Conservation (phyloP, 495 filamentous ascomycete species). For the Daldinia concentrica region DNA sequence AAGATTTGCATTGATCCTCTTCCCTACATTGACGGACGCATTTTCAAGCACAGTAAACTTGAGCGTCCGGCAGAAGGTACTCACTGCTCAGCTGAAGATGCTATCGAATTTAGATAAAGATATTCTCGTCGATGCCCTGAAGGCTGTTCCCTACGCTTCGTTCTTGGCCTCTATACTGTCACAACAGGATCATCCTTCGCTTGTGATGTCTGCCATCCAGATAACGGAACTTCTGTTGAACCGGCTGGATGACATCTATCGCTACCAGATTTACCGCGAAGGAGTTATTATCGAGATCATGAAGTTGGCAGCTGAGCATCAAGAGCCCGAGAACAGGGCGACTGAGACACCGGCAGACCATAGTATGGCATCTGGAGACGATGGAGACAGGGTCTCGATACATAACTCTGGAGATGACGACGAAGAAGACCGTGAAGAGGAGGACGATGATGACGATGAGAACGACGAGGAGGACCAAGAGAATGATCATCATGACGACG, state of each 20-base stretch:
- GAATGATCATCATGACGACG: slow-evolving; percentile 58
- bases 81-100: slow-evolving; percentile 97
- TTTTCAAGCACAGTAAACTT: slow-evolving; percentile 98
- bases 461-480: slow-evolving; percentile 63
- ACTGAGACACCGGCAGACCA: slow-evolving; percentile 58
- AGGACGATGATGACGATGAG: slow-evolving; percentile 66
- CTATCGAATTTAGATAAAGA: slow-evolving; percentile 88
- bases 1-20: slow-evolving; percentile 92
- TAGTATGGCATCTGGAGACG: slow-evolving; percentile 57
- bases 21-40: slow-evolving; percentile 95
- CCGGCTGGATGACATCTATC: slow-evolving; percentile 85
- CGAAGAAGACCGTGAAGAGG: slow-evolving; percentile 59
- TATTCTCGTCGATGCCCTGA: slow-evolving; percentile 86
- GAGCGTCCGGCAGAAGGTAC: slow-evolving; percentile 95
- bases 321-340: slow-evolving; percentile 43
- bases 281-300: slow-evolving; percentile 92
- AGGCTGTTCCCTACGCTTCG: slow-evolving; percentile 95
- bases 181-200: slow-evolving; percentile 88
- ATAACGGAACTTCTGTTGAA: slow-evolving; percentile 87
- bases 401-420: slow-evolving; percentile 62
- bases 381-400: slow-evolving; percentile 63
- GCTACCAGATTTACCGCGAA: slow-evolving; percentile 96
- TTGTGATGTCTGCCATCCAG: slow-evolving; percentile 87
- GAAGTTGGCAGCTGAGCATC: slow-evolving; percentile 69
- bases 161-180: slow-evolving; percentile 95